phyloP scores from a whole-genome alignment of 148 eudicot genomes.

The Fagopyrum tataricum region DNA sequence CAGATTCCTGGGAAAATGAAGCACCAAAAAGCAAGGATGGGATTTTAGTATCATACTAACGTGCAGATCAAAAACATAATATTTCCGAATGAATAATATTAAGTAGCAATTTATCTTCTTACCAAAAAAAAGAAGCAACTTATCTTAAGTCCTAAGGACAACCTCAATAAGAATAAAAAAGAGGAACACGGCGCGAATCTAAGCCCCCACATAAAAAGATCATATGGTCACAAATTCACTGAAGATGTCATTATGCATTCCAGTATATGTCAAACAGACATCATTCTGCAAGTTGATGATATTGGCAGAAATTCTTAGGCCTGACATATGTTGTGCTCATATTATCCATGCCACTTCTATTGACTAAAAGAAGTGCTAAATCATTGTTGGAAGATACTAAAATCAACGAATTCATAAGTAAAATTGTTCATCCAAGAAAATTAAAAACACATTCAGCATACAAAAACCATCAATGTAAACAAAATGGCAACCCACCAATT shows the following conservation, averaged over 20 bases:
- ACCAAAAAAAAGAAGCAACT: neutral
- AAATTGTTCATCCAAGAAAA: neutral
- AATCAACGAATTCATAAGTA: neutral
- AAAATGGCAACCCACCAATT: slow-evolving; percentile 45
- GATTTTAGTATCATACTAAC: neutral
- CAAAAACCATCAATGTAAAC: neutral
- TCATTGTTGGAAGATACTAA: neutral
- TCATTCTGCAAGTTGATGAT: neutral
- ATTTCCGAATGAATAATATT: neutral
- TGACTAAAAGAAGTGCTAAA: neutral
- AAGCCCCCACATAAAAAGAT: neutral
- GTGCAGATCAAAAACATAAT: neutral
- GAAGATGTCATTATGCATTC: neutral
- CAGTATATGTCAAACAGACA: neutral
- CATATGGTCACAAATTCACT: neutral
- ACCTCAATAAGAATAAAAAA: neutral
- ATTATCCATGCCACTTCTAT: neutral
- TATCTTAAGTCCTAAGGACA: neutral
- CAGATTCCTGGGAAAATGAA: slow-evolving; percentile 59
- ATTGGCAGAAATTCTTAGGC: neutral
- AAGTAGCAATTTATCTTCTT: no score
- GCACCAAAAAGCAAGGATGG: neutral
- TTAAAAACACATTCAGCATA: neutral
- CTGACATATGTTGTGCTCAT: neutral
- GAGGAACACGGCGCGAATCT: neutral